Percentiles rank a stretch among this genome's conserved stretches.
phyloP scores from a whole-genome alignment of 805 yeast genomes.

The Candida michaelii region DNA sequence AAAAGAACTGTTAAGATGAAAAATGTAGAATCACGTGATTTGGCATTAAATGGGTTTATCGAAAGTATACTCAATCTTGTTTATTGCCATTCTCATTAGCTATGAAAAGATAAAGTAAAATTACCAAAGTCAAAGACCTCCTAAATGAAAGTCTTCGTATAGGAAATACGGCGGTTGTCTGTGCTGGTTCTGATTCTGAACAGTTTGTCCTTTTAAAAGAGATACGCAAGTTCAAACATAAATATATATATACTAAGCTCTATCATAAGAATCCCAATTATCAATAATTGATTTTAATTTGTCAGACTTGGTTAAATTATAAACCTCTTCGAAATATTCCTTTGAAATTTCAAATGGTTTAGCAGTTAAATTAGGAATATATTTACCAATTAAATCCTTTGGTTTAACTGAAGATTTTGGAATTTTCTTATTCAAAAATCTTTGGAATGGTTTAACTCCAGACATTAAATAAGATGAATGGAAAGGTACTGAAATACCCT shows the following conservation, averaged over 20 bases:
- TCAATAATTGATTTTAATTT: constrained; percentile 88
- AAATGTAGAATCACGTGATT: too few relatives aligned
- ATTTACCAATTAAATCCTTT: constrained; percentile 87
- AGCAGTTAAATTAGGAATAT: constrained; percentile 98
- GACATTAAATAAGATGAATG: constrained; percentile 97
- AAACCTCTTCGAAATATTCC: constrained; percentile 96
- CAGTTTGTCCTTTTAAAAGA: too few relatives aligned
- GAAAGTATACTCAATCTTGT: too few relatives aligned
- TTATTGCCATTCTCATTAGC: too few relatives aligned
- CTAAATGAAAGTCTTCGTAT: too few relatives aligned
- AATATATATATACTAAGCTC: constrained; percentile 30
- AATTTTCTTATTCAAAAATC: constrained; percentile 93
- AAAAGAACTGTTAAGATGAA: too few relatives aligned
- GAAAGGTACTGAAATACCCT: constrained; percentile 99
- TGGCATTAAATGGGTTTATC: too few relatives aligned
- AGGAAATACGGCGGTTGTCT: too few relatives aligned
- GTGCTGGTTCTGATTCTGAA: too few relatives aligned
- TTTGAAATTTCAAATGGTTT: constrained; percentile 94
- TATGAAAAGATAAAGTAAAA: too few relatives aligned
- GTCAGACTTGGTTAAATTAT: constrained; percentile 85
- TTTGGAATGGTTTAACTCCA: constrained; percentile 98
- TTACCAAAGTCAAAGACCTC: too few relatives aligned
- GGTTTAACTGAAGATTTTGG: constrained; percentile 94
- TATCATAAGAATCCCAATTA: constrained; percentile 88
- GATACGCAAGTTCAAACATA: not conserved